These are phyloP conservation scores for Ustilago lituana DNA, from an alignment of 1,284 basidiomycete genomes.

Conservation along the genomic window DNA sequence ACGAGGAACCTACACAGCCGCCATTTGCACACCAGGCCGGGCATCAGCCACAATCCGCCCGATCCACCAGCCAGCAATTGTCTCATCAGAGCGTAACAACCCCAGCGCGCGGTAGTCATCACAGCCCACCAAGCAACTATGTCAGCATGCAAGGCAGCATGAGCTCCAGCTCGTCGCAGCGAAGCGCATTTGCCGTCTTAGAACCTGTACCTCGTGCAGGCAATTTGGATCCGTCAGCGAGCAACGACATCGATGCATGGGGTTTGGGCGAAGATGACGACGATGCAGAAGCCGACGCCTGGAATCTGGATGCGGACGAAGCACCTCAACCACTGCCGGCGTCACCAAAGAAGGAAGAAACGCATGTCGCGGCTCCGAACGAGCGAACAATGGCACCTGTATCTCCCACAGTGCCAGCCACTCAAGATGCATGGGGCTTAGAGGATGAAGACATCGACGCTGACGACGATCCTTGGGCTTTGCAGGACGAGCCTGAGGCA, in stretches of 20 bases:
- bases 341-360: slow-evolving; percentile 4
- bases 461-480: slow-evolving; percentile 23
- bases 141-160: slow-evolving; percentile 24
- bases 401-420: neutral
- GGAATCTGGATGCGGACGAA: slow-evolving; percentile 32
- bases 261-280: slow-evolving; percentile 46
- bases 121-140: slow-evolving; percentile 24
- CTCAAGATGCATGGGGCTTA: slow-evolving; percentile 8
- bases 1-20: slow-evolving; percentile 6
- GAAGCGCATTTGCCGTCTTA: slow-evolving; percentile 24
- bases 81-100: slow-evolving; percentile 15
- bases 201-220: slow-evolving; percentile 3
- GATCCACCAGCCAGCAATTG: neutral
- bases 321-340: neutral
- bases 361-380: neutral
- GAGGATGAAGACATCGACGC: slow-evolving; percentile 12
- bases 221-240: neutral
- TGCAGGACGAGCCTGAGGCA: neutral
- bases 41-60: neutral
- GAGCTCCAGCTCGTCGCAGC: slow-evolving; percentile 34
- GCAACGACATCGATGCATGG: slow-evolving; percentile 49
- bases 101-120: slow-evolving; percentile 10
- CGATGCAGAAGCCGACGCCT: slow-evolving; percentile 36
- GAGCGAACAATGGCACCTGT: neutral
- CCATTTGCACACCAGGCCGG: neutral